These are phyloP conservation scores for Dactylellina cionopaga DNA, from an alignment of 2,329 filamentous ascomycete species.

Conservation along the genomic window DNA sequence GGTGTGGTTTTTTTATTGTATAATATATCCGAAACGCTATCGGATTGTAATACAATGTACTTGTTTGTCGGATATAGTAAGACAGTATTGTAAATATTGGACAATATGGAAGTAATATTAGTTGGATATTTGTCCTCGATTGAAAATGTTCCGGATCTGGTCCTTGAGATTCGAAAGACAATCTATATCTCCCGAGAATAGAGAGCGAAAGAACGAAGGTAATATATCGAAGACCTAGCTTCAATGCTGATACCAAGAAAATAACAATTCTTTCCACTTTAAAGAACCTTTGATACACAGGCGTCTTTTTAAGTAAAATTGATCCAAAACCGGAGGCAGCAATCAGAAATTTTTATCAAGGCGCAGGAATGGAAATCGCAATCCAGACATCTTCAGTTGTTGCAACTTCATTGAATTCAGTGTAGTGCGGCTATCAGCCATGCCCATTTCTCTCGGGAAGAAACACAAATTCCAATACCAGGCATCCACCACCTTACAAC, in stretches of 20 bases:
- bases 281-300: too few species aligned
- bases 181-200: conserved; percentile 44
- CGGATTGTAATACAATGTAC: background rate
- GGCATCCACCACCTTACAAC: conserved; percentile 34
- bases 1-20: background rate
- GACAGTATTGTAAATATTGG: background rate
- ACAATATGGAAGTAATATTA: conserved; percentile 20
- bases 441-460: conserved; percentile 15
- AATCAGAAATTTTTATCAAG: conserved; percentile 23
- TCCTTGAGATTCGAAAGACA: conserved; percentile 1
- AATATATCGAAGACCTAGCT: conserved; percentile 35
- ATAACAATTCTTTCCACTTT: too few species aligned
- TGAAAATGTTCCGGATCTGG: conserved; percentile 40
- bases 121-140: conserved; percentile 8
- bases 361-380: conserved; percentile 39
- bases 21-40: too few species aligned
- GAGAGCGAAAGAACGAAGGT: conserved; percentile 29
- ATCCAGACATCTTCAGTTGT: conserved; percentile 29
- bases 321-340: conserved; percentile 24
- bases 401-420: conserved; percentile 2
- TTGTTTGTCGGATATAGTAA: too few species aligned
- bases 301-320: conserved; percentile 29
- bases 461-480: conserved; percentile 37
- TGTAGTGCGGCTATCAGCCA: conserved; percentile 31
- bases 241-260: too few species aligned